Evolutionary conservation across 768 basidiomycete genomes (phyloP).

Genomic region (Mycena vulgaris): DNA sequence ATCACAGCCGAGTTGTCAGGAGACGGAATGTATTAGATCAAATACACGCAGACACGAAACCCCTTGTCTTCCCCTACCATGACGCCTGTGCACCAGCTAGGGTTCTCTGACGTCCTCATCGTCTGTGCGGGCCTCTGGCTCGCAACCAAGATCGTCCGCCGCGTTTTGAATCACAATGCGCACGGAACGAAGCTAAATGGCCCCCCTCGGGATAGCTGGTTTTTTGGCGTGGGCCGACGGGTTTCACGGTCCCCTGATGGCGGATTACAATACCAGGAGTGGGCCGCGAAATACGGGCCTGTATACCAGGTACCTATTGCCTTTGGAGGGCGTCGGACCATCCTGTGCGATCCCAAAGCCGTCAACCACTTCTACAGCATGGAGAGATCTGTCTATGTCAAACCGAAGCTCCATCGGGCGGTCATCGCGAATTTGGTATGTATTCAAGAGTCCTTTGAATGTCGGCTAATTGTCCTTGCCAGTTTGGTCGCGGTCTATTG

Average conservation of each 20-base stretch:
- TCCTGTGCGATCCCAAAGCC: conserved; percentile 45
- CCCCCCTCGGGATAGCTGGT: conserved; percentile 45
- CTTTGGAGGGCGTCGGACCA: conserved; percentile 28
- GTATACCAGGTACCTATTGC: conserved; percentile 45
- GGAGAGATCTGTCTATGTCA: conserved; percentile 43
- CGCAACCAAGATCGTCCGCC: conserved; percentile 32
- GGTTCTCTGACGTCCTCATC: conserved; percentile 27
- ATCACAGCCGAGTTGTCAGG: too few species aligned
- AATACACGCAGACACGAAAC: neutral
- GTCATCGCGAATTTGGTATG: conserved; percentile 45
- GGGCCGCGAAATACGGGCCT: conserved; percentile 50
- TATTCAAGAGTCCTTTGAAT: neutral
- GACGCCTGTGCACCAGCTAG: conserved; percentile 23
- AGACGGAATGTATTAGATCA: neutral
- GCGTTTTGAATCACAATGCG: conserved; percentile 25
- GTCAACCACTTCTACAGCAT: conserved; percentile 43
- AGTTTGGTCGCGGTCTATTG: conserved; percentile 37
- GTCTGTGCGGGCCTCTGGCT: conserved; percentile 38
- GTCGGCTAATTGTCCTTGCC: neutral
- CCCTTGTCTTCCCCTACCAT: conserved; percentile 15
- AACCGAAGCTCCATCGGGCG: conserved; percentile 34
- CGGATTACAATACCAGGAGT: conserved; percentile 44
- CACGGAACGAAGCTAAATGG: conserved; percentile 46
- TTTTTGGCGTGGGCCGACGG: conserved; percentile 44
- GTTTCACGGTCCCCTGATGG: conserved; percentile 32